Evolutionary conservation across 108 stramenopile species (phyloP).

Genomic region (Skeletonema marinoi): DNA sequence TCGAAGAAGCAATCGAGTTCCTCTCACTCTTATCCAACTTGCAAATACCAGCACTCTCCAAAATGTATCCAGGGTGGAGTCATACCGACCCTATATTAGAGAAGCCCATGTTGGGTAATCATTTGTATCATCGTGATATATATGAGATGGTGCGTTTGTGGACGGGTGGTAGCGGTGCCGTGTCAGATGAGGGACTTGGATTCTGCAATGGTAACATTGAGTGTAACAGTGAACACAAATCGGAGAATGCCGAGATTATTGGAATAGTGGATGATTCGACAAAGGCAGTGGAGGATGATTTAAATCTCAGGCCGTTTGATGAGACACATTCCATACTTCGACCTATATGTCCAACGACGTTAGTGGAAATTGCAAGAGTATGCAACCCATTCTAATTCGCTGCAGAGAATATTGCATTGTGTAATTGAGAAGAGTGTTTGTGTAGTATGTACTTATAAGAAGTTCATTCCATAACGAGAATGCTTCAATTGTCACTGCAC

Average conservation of each 20-base stretch:
- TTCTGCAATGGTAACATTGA: neutral
- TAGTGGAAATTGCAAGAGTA: constrained; percentile 32
- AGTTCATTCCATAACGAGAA: neutral
- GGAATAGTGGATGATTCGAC: neutral
- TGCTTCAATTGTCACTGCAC: neutral
- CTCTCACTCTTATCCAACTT: constrained; percentile 25
- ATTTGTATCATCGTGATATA: constrained; percentile 67
- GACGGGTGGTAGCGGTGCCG: constrained; percentile 13
- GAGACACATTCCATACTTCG: constrained; percentile 23
- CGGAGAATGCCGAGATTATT: neutral
- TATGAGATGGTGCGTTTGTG: constrained; percentile 48
- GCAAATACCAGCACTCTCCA: constrained; percentile 16
- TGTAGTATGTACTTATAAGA: neutral
- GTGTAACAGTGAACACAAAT: neutral
- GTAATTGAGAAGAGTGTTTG: neutral
- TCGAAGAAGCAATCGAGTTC: constrained; percentile 45
- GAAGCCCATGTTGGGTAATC: constrained; percentile 62
- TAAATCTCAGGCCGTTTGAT: constrained; percentile 15
- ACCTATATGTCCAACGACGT: constrained; percentile 25
- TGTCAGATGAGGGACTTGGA: neutral
- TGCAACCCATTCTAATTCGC: constrained; percentile 30
- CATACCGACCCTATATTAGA: constrained; percentile 78
- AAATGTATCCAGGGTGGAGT: constrained; percentile 57
- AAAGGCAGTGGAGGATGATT: neutral
- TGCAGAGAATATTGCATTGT: neutral